These are phyloP conservation scores for Calophaca sinica DNA, from an alignment of 306 rosid species.

Conservation along the genomic window DNA sequence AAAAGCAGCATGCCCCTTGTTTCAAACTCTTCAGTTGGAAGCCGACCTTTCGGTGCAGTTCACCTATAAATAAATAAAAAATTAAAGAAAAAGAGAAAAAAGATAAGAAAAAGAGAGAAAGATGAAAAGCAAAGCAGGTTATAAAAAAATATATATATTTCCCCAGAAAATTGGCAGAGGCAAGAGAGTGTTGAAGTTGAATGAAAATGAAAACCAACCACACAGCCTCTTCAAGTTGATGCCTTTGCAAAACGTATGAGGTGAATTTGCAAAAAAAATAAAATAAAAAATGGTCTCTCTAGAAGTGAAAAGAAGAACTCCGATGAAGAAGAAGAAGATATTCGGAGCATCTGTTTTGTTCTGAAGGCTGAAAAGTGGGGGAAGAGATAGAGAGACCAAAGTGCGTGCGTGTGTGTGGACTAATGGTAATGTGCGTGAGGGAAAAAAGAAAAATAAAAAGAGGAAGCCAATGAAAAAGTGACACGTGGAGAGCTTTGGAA, in stretches of 20 bases:
- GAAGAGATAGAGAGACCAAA: slow-evolving; percentile 38
- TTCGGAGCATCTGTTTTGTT: slow-evolving; percentile 55
- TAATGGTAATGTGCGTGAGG: slow-evolving; percentile 3
- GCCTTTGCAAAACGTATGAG: slow-evolving; percentile 1
- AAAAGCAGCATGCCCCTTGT: slow-evolving; percentile 37
- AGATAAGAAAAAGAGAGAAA: slow-evolving; percentile 25
- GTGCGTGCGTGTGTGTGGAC: slow-evolving; percentile 27
- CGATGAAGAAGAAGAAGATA: slow-evolving; percentile 49
- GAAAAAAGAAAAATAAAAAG: background rate
- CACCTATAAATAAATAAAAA: slow-evolving; percentile 44
- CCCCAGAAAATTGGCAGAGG: slow-evolving; percentile 37
- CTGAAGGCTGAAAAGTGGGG: slow-evolving; percentile 32
- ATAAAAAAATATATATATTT: background rate
- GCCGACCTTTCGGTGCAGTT: slow-evolving; percentile 58
- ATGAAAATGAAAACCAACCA: background rate
- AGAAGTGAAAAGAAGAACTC: background rate
- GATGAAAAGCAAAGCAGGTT: slow-evolving; percentile 49
- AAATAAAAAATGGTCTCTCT: background rate
- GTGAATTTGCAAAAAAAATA: background rate
- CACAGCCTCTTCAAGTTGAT: slow-evolving; percentile 18
- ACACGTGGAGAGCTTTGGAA: slow-evolving; percentile 56
- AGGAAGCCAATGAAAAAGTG: background rate
- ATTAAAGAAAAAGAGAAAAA: slow-evolving; percentile 35
- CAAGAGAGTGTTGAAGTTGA: slow-evolving; percentile 38
- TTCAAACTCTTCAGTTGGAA: slow-evolving; percentile 61